Base-by-base conservation (phyloP, 768 basidiomycete genomes). In the Mrakia frigida region DNA sequence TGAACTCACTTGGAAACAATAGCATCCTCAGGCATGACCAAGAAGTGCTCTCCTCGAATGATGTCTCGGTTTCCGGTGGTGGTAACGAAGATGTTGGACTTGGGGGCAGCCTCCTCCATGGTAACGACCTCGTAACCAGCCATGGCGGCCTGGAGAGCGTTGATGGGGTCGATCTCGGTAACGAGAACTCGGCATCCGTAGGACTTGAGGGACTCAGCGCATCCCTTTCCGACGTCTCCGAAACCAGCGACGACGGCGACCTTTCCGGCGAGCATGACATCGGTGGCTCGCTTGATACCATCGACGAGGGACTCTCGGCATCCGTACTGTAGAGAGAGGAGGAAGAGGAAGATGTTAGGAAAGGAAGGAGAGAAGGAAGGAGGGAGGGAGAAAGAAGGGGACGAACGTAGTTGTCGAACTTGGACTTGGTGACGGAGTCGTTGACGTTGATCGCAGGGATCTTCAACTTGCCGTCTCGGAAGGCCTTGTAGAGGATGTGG, bases 81-180 rank as follows among this genome's bases (percentile, higher is more conserved):
- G 81, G 97, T 98, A 78, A 99, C 94, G 81, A 99, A 97, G 82
- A 99, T 84, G 85, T 98, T 98, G 78, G 88, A 84, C 50, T 91
- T 90, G 77, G 89, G 87, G 63, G 96, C 97, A 79, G 93, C 94
- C 52, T 97, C 94, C 82, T 99, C 96, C 95, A 99, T 98, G 74
- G 95, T 98, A 77, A 91, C 91, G 77, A 99, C 96, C 85, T 99
- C 96, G 84, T 94, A 99, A 75, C 97, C 97, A 82, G 94, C 94
- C 97, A 99, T 99, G 74, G 95, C 96, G 80, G 97, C 97, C 85
- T 99, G 97, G 77, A 99, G 91, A 70, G 96, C 97, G 84, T 99
- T 99, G 90, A 99, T 99, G 79, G 97, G 97, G 86, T 99, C 97
- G 83, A 99, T 97, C 85, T 99, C 97, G 79, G 97, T 98, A 82